Evolutionary conservation across 371 early-diverging fungal genomes (phyloP), one percentile per base, ranked within the genome.

Genomic region (Thermomucor indicae-seudaticae): DNA sequence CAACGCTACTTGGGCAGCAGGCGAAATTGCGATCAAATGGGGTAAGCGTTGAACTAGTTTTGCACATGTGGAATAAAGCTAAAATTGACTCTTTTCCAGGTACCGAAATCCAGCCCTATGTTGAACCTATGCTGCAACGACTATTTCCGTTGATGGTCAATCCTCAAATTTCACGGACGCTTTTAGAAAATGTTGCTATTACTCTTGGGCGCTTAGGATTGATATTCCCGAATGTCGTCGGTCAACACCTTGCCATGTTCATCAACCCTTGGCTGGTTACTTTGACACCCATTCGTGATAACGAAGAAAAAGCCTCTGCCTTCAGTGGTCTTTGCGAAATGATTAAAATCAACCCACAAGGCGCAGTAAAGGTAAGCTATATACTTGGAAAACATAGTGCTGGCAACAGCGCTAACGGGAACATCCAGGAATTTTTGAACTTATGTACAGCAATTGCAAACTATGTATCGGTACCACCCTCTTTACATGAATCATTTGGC

Each of bases 1-100:
- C 66, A 97, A 97, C 60, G 95, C 93, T 1, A 76, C 88, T 7
- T 97, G 97, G 97, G 89, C 96, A 2, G 83, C 85, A 4, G 97
- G 96, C 31, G 96, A 96, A 75, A 90, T 96, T 58, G 87, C 93
- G 5, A 74, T 95, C 41, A 80, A 91, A 61, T 80, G 75, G 43
- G 81, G 78, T 38, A 61, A 62, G 25, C 54, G n/a, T 25, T 51
- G n/a, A 37, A 45, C 31, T 24, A 17, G 10, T 29, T 28, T 19
- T 41, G 19, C 10, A 32, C 47, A 45, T 30, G 25, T 32, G 24
- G 24, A 17, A 7, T 5, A 0, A 44, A 28, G 16, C 24, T 5
- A 14, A 44, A 2, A 27, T 44, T 29, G 4, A 32, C 39, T 11
- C 0, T 47, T 44, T 27, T 40, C 37, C 57, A 67, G 85, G 83